Conservation (phyloP, 192 early-diverging fungal genomes). For the Entomortierella lignicola region DNA sequence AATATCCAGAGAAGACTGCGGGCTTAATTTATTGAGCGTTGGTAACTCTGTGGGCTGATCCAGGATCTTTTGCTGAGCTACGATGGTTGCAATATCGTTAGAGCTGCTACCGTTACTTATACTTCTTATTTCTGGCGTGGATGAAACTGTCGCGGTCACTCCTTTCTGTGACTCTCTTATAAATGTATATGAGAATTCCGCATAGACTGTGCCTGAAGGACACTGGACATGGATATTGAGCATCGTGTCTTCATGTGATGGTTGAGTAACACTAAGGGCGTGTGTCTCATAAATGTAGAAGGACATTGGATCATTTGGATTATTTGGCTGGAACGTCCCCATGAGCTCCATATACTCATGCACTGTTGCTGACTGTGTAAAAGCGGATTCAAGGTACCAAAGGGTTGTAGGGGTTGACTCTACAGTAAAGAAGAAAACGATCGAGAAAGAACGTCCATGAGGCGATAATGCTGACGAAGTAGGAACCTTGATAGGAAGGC, state of each 20-base stretch:
- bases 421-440: slow-evolving; percentile 42
- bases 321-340: slow-evolving; percentile 34
- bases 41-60: not conserved
- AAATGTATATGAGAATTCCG: slow-evolving; percentile 34
- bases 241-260: slow-evolving; percentile 34
- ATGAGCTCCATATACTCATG: slow-evolving; percentile 41
- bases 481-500: slow-evolving; percentile 30
- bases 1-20: slow-evolving; percentile 3
- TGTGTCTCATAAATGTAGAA: slow-evolving; percentile 44
- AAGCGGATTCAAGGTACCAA: slow-evolving; percentile 38
- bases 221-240: slow-evolving; percentile 30
- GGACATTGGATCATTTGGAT: slow-evolving; percentile 25
- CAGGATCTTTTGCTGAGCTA: not conserved
- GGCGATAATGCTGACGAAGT: slow-evolving; percentile 17
- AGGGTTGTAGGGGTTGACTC: slow-evolving; percentile 19
- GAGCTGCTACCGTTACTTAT: slow-evolving; percentile 2
- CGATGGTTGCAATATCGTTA: not conserved
- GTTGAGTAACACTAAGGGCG: slow-evolving; percentile 15
- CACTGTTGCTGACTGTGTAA: slow-evolving; percentile 20
- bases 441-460: slow-evolving; percentile 22
- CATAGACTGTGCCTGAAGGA: slow-evolving; percentile 20
- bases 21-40: not conserved
- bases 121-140: not conserved
- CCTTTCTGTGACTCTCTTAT: slow-evolving; percentile 3
- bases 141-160: not conserved